Conservation (phyloP, 2,329 filamentous ascomycete species). For the Sordariomycetes sp. region DNA sequence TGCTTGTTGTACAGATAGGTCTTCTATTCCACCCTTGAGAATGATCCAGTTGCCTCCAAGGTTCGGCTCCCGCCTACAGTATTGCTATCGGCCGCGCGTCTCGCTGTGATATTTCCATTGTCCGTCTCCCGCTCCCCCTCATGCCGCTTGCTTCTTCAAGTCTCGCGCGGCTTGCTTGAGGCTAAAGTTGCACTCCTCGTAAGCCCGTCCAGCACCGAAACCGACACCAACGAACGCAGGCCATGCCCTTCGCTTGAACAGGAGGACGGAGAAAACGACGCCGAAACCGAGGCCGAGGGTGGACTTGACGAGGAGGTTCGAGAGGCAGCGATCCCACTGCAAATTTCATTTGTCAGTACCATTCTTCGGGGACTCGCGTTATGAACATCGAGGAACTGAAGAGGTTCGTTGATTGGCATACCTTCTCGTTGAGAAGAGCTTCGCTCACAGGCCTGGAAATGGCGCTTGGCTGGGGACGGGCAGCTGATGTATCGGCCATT, state of each 20-base stretch:
- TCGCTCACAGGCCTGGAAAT: conserved; percentile 88
- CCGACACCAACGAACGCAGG: conserved; percentile 91
- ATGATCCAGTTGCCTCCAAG: no score
- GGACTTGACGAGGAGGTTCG: conserved; percentile 94
- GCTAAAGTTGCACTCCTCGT: conserved; percentile 93
- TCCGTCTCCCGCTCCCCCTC: no score
- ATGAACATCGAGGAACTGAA: background rate
- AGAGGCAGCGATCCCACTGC: conserved; percentile 97
- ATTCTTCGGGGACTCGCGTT: background rate
- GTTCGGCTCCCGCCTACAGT: no score
- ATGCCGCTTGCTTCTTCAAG: conserved; percentile 30
- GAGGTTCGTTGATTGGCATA: conserved; percentile 39
- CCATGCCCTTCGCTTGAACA: conserved; percentile 98
- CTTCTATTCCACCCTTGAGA: no score
- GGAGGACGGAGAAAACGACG: conserved; percentile 93
- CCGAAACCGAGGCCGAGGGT: conserved; percentile 93
- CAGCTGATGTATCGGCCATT: conserved; percentile 44
- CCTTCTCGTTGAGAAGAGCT: conserved; percentile 98
- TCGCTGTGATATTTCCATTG: no score
- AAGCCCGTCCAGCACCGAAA: conserved; percentile 92
- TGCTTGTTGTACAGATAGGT: no score
- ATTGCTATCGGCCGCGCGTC: no score
- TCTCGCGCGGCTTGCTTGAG: conserved; percentile 53
- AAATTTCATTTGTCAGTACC: conserved; percentile 7
- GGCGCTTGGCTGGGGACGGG: conserved; percentile 46